Evolutionary conservation across 2,329 filamentous ascomycete genomes (phyloP).

Genomic region (Phaeoacremonium minimum): DNA sequence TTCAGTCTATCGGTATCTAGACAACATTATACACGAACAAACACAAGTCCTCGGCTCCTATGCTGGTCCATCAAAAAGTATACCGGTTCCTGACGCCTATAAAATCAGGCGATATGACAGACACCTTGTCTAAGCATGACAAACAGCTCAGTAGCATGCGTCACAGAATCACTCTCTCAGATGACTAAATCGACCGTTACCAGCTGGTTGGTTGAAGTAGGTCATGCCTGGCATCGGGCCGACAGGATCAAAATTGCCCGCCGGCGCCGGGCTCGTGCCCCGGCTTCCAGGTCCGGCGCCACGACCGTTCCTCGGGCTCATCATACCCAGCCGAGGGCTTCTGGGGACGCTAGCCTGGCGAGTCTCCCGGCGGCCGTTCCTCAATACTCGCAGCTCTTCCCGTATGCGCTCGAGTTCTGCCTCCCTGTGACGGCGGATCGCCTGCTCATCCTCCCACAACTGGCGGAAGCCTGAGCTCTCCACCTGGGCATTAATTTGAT

Average conservation of each 20-base stretch:
- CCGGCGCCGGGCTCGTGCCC: slow-evolving; percentile 43
- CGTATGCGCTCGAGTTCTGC: slow-evolving; percentile 40
- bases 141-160: too few relatives aligned
- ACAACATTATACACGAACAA: too few relatives aligned
- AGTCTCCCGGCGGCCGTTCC: slow-evolving; percentile 50
- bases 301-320: slow-evolving; percentile 40
- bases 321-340: slow-evolving; percentile 49
- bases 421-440: slow-evolving; percentile 44
- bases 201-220: slow-evolving; percentile 30
- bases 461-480: slow-evolving; percentile 28
- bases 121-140: too few relatives aligned
- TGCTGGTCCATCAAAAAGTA: too few relatives aligned
- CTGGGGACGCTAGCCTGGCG: slow-evolving; percentile 52
- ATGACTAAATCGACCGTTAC: slow-evolving; percentile 37
- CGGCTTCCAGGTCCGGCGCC: slow-evolving; percentile 38
- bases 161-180: slow-evolving; percentile 31
- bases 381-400: slow-evolving; percentile 43
- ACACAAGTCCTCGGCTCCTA: too few relatives aligned
- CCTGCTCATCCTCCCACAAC: slow-evolving; percentile 35
- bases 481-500: slow-evolving; percentile 36
- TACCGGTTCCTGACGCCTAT: too few relatives aligned
- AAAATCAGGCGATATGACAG: too few relatives aligned
- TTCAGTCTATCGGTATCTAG: too few relatives aligned
- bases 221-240: slow-evolving; percentile 28
- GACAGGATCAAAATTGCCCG: slow-evolving; percentile 13